Base-by-base conservation (phyloP, 2,329 filamentous ascomycete species). In the Cercospora sp. region DNA sequence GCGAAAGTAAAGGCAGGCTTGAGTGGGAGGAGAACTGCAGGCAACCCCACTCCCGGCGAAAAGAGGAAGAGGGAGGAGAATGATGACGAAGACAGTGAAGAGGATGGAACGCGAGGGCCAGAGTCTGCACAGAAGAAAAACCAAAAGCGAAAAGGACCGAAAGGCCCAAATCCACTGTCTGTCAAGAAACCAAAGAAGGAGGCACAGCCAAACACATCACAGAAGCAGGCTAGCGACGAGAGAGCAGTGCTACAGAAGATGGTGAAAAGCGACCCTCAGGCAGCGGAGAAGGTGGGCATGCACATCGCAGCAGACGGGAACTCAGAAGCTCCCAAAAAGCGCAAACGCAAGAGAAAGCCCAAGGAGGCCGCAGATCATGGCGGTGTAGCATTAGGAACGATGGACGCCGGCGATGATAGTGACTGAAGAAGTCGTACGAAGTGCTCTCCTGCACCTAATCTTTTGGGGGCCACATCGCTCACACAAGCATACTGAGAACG, bases 1-100 rank as follows among this genome's bases (percentile, higher is more conserved):
- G 85, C 84, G 66, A 96, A 96, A 80, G 91, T 94, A 75, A 86
- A 89, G 71, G 84, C 86, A 18, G 91, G 91, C 58, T 80, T 93
- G 72, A 90, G 74, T 55, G 68, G 70, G 3, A 53, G 72, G 30
- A 60, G 77, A 40, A 73, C 64, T 13, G 66, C 66, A 16, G 60
- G 61, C 12, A 64, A 28, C 12, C 18, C 18, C 20, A 71, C 68
- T 10, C 60, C 63, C 33, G 69, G 72, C 4, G 70, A 73, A 68
- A 79, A 78, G 73, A 69, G 77, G 63, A 78, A 77, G 69, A 67
- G 74, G 55, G 73, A 76, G 16, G 69, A 72, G 8, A 33, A 33
- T 8, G 74, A 73, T 4, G 75, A 75, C 2, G 73, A 72, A 1
- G 75, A 73, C 3, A 69, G 71, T 9, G 72, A 70, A 12, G 77